A percentile compares a stretch with the other conserved stretches of the same genome.
phyloP scores from a whole-genome alignment of 2,329 filamentous ascomycete species.

The Leptographium radiaticola region DNA sequence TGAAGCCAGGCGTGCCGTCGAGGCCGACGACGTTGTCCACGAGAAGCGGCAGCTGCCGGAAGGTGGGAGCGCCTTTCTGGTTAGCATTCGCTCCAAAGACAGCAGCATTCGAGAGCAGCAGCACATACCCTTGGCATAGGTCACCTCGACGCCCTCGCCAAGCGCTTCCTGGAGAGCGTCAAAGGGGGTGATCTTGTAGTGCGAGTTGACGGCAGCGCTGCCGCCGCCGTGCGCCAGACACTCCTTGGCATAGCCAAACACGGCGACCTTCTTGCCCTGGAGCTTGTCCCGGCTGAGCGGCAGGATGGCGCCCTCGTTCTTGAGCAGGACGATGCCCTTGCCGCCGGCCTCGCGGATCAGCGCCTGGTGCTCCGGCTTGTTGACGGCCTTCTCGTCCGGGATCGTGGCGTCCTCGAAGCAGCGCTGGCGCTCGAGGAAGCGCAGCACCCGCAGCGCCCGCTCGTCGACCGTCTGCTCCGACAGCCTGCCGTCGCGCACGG shows the following conservation, averaged over 20 bases:
- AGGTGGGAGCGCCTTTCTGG: not conserved
- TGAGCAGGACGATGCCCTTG: constrained; percentile 50
- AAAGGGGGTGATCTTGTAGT: constrained; percentile 33
- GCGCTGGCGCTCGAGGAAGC: constrained; percentile 47
- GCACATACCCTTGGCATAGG: not conserved
- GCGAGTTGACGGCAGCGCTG: constrained; percentile 55
- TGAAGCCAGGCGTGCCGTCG: not conserved
- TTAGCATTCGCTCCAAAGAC: too few species aligned
- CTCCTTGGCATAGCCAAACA: constrained; percentile 54
- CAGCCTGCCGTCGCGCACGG: constrained; percentile 34
- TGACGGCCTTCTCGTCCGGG: constrained; percentile 40
- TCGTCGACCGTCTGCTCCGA: constrained; percentile 36
- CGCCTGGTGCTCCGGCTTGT: constrained; percentile 42
- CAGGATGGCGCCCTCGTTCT: constrained; percentile 46
- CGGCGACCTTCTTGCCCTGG: constrained; percentile 43
- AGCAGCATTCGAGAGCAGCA: not conserved
- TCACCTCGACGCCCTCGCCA: not conserved
- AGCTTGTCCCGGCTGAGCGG: constrained; percentile 35
- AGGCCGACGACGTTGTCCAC: not conserved
- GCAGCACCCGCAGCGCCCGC: constrained; percentile 46
- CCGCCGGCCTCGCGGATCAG: constrained; percentile 48
- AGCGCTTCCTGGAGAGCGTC: not conserved
- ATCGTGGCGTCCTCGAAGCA: constrained; percentile 45
- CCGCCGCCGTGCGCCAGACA: constrained; percentile 56
- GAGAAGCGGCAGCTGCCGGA: not conserved